Base-by-base conservation (phyloP, 371 early-diverging fungal genomes). In the Mortierella sp. region DNA sequence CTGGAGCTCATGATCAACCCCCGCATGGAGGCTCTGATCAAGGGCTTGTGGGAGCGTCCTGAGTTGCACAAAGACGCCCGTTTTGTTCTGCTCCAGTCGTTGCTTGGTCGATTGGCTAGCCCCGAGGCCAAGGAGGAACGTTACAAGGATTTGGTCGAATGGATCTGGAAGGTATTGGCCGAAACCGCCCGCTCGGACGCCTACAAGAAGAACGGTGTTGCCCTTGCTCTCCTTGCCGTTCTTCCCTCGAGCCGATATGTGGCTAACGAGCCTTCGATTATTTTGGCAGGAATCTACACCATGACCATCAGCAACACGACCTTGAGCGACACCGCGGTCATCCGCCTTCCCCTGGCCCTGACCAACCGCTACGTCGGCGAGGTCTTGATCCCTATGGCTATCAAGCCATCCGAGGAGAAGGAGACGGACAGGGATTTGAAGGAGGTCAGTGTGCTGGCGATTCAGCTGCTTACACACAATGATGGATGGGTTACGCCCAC, bases 281-380 rank as follows among this genome's bases (percentile, higher is more conserved):
- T 1, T 9, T 37, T 28, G 16, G 2, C n/a, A 51, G 53, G 34
- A 13, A 43, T 74, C 21, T 8, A 1, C 13, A 69, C 72, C 37
- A 19, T 0, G 3, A 0, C 9, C 10, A 24, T 67, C 26, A 19
- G 5, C 19, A 82, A 72, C 59, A 72, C 79, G 11, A 79, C 86
- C 0, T 72, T 86, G 64, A 50, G 31, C 13, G 71, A 74, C 48
- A 64, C 82, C 21, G 76, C 86, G 16, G 28, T 61, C 28, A 70
- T 82, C 19, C 37, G 34, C 5, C 46, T 86, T 13, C 86, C 86
- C 48, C 67, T 72, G 31, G 54, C 34, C 3, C 40, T 79, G 21
- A 40, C 82, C 48, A 48, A 74, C 31, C 82, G 82, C 24, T 86
- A 86, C 24, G 77, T 86, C 48, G 80, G 79, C 1, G 75, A 79